Percentiles rank a stretch among this genome's conserved stretches.
phyloP scores from a whole-genome alignment of 176 grass and related monocot genomes.

The Phyllostachys edulis region DNA sequence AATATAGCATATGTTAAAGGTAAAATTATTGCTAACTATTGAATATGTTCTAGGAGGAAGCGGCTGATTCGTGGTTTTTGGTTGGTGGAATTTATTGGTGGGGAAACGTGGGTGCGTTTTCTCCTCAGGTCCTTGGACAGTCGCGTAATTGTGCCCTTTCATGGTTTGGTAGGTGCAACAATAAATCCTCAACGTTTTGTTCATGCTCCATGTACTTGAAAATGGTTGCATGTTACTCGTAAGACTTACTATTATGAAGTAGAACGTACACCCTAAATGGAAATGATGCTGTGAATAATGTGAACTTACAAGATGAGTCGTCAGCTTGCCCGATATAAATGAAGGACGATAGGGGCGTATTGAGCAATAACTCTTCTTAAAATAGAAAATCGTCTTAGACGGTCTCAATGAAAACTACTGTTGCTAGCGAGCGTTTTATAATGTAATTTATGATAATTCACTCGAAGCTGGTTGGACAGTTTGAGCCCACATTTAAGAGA shows the following conservation, averaged over 20 bases:
- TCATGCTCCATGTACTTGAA: too few relatives aligned
- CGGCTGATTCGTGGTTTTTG: too few relatives aligned
- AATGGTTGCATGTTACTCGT: background rate
- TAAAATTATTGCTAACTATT: too few relatives aligned
- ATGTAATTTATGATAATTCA: background rate
- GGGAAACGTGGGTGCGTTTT: constrained; percentile 23
- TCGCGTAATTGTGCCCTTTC: background rate
- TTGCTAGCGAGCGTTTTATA: background rate
- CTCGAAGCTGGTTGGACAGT: background rate
- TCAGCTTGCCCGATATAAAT: background rate
- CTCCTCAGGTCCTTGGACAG: background rate
- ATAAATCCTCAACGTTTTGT: background rate
- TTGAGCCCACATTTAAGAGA: background rate
- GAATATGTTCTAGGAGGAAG: too few relatives aligned
- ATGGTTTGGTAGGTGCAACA: background rate
- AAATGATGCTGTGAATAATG: background rate
- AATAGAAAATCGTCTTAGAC: background rate
- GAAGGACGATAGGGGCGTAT: background rate
- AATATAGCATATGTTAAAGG: too few relatives aligned
- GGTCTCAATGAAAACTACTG: too few relatives aligned
- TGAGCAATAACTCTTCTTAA: background rate
- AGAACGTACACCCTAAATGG: background rate
- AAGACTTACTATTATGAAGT: background rate
- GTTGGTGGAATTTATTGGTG: constrained; percentile 40
- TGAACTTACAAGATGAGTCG: background rate